Evolutionary conservation across 192 early-diverging fungal species (phyloP).

Genomic region (Podila verticillata): DNA sequence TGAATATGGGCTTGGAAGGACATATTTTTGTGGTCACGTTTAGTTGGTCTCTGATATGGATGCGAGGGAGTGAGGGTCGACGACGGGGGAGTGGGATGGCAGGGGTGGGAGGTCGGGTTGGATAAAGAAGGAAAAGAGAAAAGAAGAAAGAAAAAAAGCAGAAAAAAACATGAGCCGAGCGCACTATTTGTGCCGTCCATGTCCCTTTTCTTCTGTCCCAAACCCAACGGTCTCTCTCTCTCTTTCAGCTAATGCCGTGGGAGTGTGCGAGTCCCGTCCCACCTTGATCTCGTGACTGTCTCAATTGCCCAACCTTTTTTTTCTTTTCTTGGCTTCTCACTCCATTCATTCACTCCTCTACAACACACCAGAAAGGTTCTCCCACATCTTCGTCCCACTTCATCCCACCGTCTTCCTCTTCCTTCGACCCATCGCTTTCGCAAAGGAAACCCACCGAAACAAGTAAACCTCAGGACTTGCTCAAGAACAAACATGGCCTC

Average conservation of each 20-base stretch:
- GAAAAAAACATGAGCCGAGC: neutral
- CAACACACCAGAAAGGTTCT: neutral
- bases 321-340: neutral
- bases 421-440: neutral
- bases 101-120: too few relatives aligned
- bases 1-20: slow-evolving; percentile 14
- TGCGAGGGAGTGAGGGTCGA: neutral
- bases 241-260: neutral
- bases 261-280: neutral
- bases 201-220: neutral
- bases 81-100: too few relatives aligned
- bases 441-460: neutral
- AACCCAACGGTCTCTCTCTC: neutral
- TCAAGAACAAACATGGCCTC: slow-evolving; percentile 7
- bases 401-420: neutral
- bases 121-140: neutral
- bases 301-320: neutral
- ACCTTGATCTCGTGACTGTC: neutral
- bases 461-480: neutral
- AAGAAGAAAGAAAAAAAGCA: neutral
- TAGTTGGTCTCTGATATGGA: neutral
- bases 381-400: too few relatives aligned
- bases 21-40: slow-evolving; percentile 6
- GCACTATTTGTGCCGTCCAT: neutral
- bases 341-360: neutral